phyloP scores from a whole-genome alignment of 768 basidiomycete genomes.

The Peribolospora kevripleyi region DNA sequence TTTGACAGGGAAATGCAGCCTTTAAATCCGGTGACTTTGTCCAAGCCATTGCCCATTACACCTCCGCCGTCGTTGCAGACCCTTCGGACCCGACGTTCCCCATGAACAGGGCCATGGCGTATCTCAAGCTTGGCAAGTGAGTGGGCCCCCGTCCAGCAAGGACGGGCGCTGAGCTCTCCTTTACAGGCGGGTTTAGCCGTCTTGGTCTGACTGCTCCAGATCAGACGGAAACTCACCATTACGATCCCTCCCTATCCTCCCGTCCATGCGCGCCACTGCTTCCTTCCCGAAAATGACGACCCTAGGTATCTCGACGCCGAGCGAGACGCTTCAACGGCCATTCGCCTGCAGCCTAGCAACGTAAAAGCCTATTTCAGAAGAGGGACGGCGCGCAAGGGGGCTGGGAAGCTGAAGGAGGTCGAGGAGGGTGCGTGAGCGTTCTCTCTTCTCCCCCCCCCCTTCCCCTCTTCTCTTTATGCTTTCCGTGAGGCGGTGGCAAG shows the following conservation, averaged over 20 bases:
- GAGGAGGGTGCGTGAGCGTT: background rate
- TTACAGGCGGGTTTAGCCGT: background rate
- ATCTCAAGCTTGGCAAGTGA: conserved; percentile 85
- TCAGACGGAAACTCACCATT: background rate
- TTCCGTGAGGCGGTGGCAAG: too few relatives aligned
- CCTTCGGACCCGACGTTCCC: conserved; percentile 47
- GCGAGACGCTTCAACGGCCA: conserved; percentile 15
- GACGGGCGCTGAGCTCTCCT: too few relatives aligned
- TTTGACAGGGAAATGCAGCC: conserved; percentile 49
- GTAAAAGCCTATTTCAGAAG: conserved; percentile 21
- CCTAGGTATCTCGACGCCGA: conserved; percentile 17
- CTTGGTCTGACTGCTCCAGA: background rate
- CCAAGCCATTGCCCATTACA: conserved; percentile 63
- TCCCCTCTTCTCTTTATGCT: too few relatives aligned
- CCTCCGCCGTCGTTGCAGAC: conserved; percentile 50
- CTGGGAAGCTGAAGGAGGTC: conserved; percentile 1
- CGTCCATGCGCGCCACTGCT: background rate
- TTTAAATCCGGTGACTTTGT: conserved; percentile 63
- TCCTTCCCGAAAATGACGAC: too few relatives aligned
- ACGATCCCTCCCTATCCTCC: background rate
- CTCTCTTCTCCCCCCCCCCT: background rate
- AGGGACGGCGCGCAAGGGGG: conserved; percentile 19
- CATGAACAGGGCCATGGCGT: conserved; percentile 71
- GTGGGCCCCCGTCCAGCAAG: conserved; percentile 19
- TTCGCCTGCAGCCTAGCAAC: conserved; percentile 17